Conservation (phyloP, 176 grass and related monocot species). For the Phragmites australis region DNA sequence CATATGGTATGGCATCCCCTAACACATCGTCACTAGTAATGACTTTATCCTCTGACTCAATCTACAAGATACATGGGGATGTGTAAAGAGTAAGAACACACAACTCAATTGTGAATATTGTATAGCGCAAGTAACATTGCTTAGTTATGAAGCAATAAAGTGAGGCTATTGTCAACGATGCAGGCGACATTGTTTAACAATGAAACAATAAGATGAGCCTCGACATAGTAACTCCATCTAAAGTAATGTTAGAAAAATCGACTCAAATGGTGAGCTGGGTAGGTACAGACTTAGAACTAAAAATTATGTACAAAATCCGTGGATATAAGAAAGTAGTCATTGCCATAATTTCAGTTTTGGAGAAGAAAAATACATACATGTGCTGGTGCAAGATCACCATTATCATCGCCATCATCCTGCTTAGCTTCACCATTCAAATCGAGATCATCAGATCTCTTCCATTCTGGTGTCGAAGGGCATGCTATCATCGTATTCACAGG, state of each 20-base stretch:
- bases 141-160: neutral
- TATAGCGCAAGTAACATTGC: neutral
- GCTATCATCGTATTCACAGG: conserved; percentile 63
- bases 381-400: conserved; percentile 46
- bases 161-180: neutral
- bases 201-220: neutral
- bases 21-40: conserved; percentile 93
- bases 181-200: neutral
- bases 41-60: conserved; percentile 57
- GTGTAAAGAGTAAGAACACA: conserved; percentile 19
- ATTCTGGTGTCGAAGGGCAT: conserved; percentile 89
- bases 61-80: conserved; percentile 50
- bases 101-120: neutral
- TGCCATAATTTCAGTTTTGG: no score
- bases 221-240: neutral
- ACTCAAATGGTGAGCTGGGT: neutral
- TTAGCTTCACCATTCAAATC: conserved; percentile 98
- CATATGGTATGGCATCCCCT: conserved; percentile 75
- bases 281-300: neutral
- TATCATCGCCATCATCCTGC: conserved; percentile 81
- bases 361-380: conserved; percentile 54
- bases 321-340: no score
- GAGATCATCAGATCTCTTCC: conserved; percentile 86
- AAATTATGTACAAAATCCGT: neutral
- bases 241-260: neutral